Percentiles rank a stretch among this genome's conserved stretches.
These are phyloP conservation scores for Jimgerdemannia flammicorona DNA, from an alignment of 192 early-diverging fungal species.

Conservation along the genomic window DNA sequence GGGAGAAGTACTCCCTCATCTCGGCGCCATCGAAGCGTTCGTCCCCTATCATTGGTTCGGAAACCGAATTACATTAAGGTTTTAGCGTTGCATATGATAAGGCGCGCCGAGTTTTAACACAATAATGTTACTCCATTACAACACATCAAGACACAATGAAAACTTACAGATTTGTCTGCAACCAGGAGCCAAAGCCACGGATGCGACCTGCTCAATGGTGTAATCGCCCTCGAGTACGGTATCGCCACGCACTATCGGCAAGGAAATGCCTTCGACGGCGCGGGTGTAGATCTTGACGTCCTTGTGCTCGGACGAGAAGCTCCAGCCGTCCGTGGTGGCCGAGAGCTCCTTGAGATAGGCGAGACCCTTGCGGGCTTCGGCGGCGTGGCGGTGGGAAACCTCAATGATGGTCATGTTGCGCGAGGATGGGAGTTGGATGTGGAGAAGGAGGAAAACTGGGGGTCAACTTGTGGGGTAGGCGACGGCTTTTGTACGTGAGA, in stretches of 20 bases:
- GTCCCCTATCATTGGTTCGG: conserved; percentile 20
- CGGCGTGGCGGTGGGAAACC: conserved; percentile 32
- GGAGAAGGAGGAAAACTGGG: too few relatives aligned
- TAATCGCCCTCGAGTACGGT: conserved; percentile 28
- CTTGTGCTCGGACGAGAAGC: conserved; percentile 34
- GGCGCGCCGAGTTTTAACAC: background rate
- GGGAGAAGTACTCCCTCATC: conserved; percentile 18
- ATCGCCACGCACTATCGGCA: conserved; percentile 53
- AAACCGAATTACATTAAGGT: too few relatives aligned
- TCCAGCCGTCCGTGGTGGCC: conserved; percentile 42
- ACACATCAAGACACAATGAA: background rate
- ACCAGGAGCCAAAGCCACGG: conserved; percentile 38
- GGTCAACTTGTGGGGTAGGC: too few relatives aligned
- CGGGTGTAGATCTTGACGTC: conserved; percentile 46
- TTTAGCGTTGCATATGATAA: background rate
- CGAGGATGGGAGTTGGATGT: too few relatives aligned
- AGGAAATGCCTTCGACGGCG: conserved; percentile 25
- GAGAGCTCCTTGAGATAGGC: conserved; percentile 41
- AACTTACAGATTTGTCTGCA: conserved; percentile 42
- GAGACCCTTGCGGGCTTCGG: conserved; percentile 18
- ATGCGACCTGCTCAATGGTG: conserved; percentile 39
- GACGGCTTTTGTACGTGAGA: too few relatives aligned
- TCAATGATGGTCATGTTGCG: background rate
- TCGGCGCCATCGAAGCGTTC: conserved; percentile 28
- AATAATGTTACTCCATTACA: too few relatives aligned